Evolutionary conservation across 495 filamentous ascomycete species (phyloP).

Genomic region (Penicillium coffeae): DNA sequence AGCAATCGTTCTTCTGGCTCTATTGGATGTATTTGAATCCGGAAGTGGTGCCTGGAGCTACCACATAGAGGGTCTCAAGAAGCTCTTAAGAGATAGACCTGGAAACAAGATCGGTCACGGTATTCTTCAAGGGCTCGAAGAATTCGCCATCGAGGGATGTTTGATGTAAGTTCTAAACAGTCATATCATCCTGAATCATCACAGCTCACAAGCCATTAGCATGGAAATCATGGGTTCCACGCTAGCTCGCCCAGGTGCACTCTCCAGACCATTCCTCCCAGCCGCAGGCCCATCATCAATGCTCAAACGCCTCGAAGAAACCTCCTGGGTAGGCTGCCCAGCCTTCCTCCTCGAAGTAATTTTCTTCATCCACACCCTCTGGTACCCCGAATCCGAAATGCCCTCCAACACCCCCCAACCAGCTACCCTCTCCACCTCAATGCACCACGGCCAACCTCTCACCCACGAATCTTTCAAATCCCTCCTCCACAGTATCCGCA

Average conservation of each 20-base stretch:
- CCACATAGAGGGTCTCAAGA: conserved; percentile 47
- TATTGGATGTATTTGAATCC: conserved; percentile 44
- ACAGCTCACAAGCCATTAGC: conserved; percentile 8
- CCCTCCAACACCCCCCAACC: conserved; percentile 24
- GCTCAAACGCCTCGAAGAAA: conserved; percentile 45
- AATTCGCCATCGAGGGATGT: conserved; percentile 41
- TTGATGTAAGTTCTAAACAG: conserved; percentile 30
- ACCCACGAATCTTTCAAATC: conserved; percentile 31
- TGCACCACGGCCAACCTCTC: conserved; percentile 24
- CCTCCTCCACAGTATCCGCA: conserved; percentile 41
- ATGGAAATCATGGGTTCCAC: conserved; percentile 50
- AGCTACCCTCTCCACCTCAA: conserved; percentile 24
- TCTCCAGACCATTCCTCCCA: conserved; percentile 43
- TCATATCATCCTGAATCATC: not conserved
- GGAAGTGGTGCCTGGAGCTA: conserved; percentile 46
- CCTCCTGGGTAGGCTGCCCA: conserved; percentile 46
- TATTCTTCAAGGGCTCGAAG: conserved; percentile 37
- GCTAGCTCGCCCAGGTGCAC: conserved; percentile 40
- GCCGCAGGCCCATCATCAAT: conserved; percentile 36
- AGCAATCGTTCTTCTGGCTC: conserved; percentile 39
- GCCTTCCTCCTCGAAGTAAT: conserved; percentile 47
- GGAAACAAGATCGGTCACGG: conserved; percentile 17
- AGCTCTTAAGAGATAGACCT: conserved; percentile 32
- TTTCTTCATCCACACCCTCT: conserved; percentile 43
- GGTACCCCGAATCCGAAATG: conserved; percentile 31